These are phyloP conservation scores for Tetrapisispora nanseiensis DNA, from an alignment of 805 yeast genomes.

Conservation along the genomic window DNA sequence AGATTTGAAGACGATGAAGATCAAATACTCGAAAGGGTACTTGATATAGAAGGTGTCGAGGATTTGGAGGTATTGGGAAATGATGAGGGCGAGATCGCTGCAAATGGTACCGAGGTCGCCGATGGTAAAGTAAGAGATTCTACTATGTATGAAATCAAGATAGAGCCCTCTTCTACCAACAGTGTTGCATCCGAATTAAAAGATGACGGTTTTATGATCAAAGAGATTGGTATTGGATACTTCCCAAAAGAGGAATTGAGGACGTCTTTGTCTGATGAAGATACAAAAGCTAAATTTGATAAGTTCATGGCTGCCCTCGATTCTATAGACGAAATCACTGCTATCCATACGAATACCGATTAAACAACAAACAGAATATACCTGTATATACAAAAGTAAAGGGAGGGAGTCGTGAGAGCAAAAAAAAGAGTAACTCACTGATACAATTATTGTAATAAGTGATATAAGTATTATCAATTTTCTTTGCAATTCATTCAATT, in stretches of 20 bases:
- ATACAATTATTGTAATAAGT: no score
- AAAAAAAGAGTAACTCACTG: no score
- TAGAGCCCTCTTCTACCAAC: conserved; percentile 57
- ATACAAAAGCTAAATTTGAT: conserved; percentile 38
- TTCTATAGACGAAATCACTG: conserved; percentile 76
- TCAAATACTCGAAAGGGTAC: conserved; percentile 58
- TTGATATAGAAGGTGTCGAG: conserved; percentile 66
- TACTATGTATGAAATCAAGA: conserved; percentile 32
- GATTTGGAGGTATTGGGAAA: conserved; percentile 54
- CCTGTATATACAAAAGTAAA: background rate
- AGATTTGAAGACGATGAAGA: conserved; percentile 35
- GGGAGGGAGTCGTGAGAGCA: background rate
- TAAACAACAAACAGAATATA: no score
- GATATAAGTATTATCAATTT: no score
- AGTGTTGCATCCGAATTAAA: conserved; percentile 50
- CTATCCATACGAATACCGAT: conserved; percentile 54
- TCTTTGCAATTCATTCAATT: no score
- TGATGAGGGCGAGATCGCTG: conserved; percentile 18
- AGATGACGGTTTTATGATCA: conserved; percentile 40
- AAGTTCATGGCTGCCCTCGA: conserved; percentile 56
- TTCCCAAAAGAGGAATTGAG: conserved; percentile 52
- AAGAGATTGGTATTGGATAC: conserved; percentile 64
- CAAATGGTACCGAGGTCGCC: background rate
- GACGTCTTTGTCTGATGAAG: conserved; percentile 46
- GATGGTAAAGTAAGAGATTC: conserved; percentile 28